Percentiles rank a stretch among this genome's conserved stretches.
phyloP scores from a whole-genome alignment of 2,329 filamentous ascomycete species.

The Fusarium agapanthi region DNA sequence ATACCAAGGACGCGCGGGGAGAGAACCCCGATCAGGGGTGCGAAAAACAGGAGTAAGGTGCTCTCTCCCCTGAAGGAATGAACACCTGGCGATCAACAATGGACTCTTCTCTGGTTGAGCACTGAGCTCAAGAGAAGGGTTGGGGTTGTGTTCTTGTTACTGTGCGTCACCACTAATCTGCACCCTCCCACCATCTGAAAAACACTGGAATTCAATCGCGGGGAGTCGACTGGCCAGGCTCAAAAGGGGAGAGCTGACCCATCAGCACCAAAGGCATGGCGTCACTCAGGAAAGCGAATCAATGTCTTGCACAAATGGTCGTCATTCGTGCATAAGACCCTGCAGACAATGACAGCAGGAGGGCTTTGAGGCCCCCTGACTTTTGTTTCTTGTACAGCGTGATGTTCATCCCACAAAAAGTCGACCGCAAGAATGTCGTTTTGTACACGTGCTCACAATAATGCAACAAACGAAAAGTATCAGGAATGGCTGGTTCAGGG shows the following conservation, averaged over 20 bases:
- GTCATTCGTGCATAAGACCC: constrained; percentile 28
- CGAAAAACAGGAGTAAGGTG: constrained; percentile 4
- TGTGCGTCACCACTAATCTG: constrained; percentile 27
- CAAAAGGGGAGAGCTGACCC: constrained; percentile 24
- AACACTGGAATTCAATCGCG: constrained; percentile 25
- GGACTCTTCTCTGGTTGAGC: background rate
- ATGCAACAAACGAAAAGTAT: constrained; percentile 2
- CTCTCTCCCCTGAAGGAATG: constrained; percentile 4
- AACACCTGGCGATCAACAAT: constrained; percentile 21
- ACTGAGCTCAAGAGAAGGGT: background rate
- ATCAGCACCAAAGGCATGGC: constrained; percentile 21
- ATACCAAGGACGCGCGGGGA: background rate
- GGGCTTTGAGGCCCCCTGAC: constrained; percentile 21
- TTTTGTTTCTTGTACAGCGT: constrained; percentile 14
- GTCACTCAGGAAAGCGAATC: constrained; percentile 25
- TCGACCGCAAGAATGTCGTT: background rate
- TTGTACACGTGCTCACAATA: constrained; percentile 19
- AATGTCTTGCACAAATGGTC: constrained; percentile 20
- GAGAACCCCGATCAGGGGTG: constrained; percentile 2
- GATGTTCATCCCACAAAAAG: constrained; percentile 6
- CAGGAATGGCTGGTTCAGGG: constrained; percentile 7
- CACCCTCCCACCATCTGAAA: constrained; percentile 31
- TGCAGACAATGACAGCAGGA: constrained; percentile 27
- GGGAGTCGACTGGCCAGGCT: constrained; percentile 15
- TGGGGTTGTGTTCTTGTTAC: constrained; percentile 13